Base-by-base conservation (phyloP, 352 stramenopile genomes). In the Pythium dissotocum region DNA sequence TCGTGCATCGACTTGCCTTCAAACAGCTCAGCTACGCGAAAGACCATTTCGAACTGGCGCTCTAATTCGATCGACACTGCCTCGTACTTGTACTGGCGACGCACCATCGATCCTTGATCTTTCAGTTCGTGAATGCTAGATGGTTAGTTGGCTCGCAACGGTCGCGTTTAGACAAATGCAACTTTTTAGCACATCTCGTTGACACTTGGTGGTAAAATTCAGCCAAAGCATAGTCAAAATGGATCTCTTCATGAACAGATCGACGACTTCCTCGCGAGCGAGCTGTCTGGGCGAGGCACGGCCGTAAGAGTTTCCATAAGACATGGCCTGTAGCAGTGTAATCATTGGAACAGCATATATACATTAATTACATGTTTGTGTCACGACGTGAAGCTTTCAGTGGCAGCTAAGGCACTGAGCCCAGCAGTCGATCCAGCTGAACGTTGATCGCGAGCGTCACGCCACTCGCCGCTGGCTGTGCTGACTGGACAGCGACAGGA, bases 181-280 rank as follows among this genome's bases (percentile, higher is more conserved):
- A 30, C 28, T 2, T 30, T 30, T 30, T 30, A 30, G 28, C 21
- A 24, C 21, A 24, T 24, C 21, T 24, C 21, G 21, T 24, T 24
- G 21, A 24, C 21, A 24, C 21, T 24, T 24, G 21, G 21, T 24
- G 21, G 21, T 24, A 24, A 24, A 30, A 30, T 30, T 2, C 28
- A 30, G 28, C 28, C 4, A 30, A 30, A 30, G 28, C 28, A 30
- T 30, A 30, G 28, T 30, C 28, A 30, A 30, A 30, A 30, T 30
- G 28, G 28, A 30, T 30, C 28, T 30, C 28, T 30, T 30, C 28
- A 30, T 30, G 28, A 4, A 4, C 28, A 53, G 46, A 16, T 53
- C 21, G 46, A 53, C n/a, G 46, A 53, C 46, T 53, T 53, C 6
- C n/a, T 53, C 46, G 46, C 46, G 21, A 53, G 46, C 46, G 21